Evolutionary conservation across 176 grass and related monocot species (phyloP).

Genomic region (Tillandsia leiboldiana): DNA sequence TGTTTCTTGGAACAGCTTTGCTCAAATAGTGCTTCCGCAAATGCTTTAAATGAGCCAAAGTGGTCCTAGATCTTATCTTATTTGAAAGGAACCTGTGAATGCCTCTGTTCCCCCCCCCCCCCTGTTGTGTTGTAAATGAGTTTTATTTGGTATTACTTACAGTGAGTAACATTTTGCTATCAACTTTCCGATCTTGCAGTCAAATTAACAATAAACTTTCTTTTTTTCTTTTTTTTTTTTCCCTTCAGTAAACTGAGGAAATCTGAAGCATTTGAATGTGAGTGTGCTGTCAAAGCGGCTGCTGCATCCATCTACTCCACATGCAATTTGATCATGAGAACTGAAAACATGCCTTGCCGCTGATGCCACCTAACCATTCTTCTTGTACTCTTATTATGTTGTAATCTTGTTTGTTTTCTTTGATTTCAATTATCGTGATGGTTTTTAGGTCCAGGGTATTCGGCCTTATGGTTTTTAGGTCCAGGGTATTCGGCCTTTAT

Average conservation of each 20-base stretch:
- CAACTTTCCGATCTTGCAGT: background rate
- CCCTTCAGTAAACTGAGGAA: constrained; percentile 62
- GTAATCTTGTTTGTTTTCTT: background rate
- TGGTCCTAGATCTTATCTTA: too few relatives aligned
- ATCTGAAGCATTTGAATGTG: constrained; percentile 44
- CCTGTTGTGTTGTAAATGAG: background rate
- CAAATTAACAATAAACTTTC: background rate
- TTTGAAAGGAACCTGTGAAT: too few relatives aligned
- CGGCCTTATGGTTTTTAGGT: background rate
- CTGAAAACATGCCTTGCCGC: constrained; percentile 58
- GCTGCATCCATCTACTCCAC: constrained; percentile 94
- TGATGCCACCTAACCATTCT: constrained; percentile 23
- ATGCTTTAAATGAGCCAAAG: too few relatives aligned
- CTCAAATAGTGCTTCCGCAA: too few relatives aligned
- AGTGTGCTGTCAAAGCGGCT: constrained; percentile 78
- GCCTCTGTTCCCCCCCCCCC: too few relatives aligned
- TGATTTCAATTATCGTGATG: background rate
- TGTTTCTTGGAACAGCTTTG: too few relatives aligned
- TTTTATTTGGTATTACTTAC: background rate
- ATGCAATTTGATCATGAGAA: constrained; percentile 65
- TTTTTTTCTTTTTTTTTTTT: constrained; percentile 5
- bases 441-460: background rate
- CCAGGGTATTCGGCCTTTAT: background rate
- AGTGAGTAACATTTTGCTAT: background rate
- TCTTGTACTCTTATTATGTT: constrained; percentile 4